A percentile compares a stretch with the other conserved stretches of the same genome.
Evolutionary conservation across 495 filamentous ascomycete genomes (phyloP).

Genomic region (Aspergillus leporis): DNA sequence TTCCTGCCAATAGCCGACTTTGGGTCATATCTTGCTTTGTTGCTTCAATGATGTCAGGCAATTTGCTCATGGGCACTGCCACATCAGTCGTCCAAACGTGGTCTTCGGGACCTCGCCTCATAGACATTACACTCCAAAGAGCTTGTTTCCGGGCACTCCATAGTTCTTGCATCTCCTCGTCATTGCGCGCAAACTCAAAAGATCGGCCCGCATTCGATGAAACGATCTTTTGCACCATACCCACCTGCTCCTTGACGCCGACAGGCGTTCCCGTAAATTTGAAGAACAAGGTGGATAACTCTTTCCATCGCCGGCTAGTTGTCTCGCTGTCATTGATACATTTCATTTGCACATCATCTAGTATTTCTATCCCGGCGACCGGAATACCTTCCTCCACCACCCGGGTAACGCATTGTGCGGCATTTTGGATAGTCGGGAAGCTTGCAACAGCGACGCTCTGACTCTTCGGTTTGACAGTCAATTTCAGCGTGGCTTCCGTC

Average conservation of each 20-base stretch:
- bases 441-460: conserved; percentile 63
- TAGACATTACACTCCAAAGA: conserved; percentile 61
- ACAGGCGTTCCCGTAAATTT: conserved; percentile 63
- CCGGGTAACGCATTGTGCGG: conserved; percentile 58
- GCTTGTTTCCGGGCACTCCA: conserved; percentile 64
- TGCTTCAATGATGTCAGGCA: conserved; percentile 64
- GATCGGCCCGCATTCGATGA: conserved; percentile 46
- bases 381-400: conserved; percentile 64
- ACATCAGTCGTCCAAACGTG: conserved; percentile 69
- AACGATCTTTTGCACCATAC: conserved; percentile 56
- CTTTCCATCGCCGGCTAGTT: conserved; percentile 58
- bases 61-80: conserved; percentile 61
- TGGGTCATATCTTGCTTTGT: conserved; percentile 59
- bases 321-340: conserved; percentile 61
- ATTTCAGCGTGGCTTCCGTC: conserved; percentile 63
- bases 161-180: conserved; percentile 56
- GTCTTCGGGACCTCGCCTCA: conserved; percentile 54
- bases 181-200: conserved; percentile 61
- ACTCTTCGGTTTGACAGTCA: conserved; percentile 62
- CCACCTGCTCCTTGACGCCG: conserved; percentile 60
- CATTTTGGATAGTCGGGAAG: conserved; percentile 55
- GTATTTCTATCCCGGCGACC: conserved; percentile 63
- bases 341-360: conserved; percentile 67
- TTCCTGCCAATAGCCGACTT: conserved; percentile 57
- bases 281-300: conserved; percentile 65